phyloP scores from a whole-genome alignment of 2,329 filamentous ascomycete genomes.

The Cordyceps farinosa region DNA sequence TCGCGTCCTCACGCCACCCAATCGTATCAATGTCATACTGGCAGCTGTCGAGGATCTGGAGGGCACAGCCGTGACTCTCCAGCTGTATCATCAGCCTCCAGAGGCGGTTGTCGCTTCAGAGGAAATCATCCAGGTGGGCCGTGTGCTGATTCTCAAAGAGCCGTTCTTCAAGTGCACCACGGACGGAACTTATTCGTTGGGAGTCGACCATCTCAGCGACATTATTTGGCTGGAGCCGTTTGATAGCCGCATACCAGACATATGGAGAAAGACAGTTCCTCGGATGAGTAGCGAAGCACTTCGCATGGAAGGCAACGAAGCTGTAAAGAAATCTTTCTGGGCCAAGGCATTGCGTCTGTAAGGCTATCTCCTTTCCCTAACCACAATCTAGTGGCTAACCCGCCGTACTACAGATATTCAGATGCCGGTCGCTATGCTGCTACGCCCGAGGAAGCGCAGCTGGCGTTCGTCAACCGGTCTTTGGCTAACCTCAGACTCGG shows the following conservation, averaged over 20 bases:
- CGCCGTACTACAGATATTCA: conserved; percentile 32
- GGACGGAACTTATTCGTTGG: conserved; percentile 40
- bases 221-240: conserved; percentile 35
- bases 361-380: conserved; percentile 14
- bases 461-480: conserved; percentile 36
- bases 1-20: conserved; percentile 22
- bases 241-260: conserved; percentile 38
- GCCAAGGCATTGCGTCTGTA: conserved; percentile 31
- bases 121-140: conserved; percentile 32
- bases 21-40: conserved; percentile 22
- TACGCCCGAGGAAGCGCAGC: conserved; percentile 34
- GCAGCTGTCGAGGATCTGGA: conserved; percentile 39
- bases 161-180: conserved; percentile 45
- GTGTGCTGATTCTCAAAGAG: conserved; percentile 48
- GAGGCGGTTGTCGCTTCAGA: conserved; percentile 31
- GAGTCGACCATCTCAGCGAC: conserved; percentile 52
- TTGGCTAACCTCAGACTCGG: conserved; percentile 31
- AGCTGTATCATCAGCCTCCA: conserved; percentile 41
- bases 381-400: neutral
- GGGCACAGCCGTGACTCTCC: conserved; percentile 32
- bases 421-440: conserved; percentile 31
- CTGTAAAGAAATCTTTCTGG: conserved; percentile 28
- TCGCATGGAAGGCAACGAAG: conserved; percentile 34
- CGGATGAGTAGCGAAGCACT: conserved; percentile 22
- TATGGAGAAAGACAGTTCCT: conserved; percentile 29